Conservation (phyloP, 23 red algal genomes). For the Gracilaria caudata region DNA sequence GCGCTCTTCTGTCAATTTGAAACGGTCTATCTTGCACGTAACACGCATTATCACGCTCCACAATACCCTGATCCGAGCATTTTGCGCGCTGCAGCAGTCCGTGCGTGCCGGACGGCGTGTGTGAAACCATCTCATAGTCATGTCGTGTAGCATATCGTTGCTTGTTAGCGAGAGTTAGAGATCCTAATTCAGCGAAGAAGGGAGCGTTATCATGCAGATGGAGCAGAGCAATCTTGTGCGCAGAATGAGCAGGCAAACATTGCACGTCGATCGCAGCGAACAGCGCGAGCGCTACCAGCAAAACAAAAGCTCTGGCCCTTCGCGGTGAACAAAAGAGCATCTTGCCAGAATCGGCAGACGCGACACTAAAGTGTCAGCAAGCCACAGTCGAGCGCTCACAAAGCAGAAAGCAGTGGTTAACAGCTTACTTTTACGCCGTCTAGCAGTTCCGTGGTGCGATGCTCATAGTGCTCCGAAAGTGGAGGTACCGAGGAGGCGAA, state of each 20-base stretch:
- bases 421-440: not conserved
- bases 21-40: constrained; percentile 25
- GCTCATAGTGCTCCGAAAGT: not conserved
- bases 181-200: constrained; percentile 50
- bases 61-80: constrained; percentile 7
- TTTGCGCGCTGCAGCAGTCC: constrained; percentile 50
- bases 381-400: not conserved
- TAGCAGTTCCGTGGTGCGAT: not conserved
- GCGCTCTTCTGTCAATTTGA: constrained; percentile 57
- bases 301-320: not conserved
- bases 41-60: constrained; percentile 18
- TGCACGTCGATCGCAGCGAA: not conserved
- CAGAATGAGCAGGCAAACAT: not conserved
- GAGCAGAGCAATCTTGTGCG: constrained; percentile 30
- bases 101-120: constrained; percentile 53
- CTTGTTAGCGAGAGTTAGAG: constrained; percentile 76
- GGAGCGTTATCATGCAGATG: constrained; percentile 75
- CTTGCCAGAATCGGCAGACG: not conserved
- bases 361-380: not conserved
- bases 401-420: not conserved
- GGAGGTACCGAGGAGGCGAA: too few species aligned
- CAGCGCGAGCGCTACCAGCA: not conserved
- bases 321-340: not conserved
- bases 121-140: constrained; percentile 72
- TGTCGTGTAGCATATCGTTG: constrained; percentile 74